Base-by-base conservation (phyloP, 2,329 filamentous ascomycete genomes). In the Verticillium isaacii region DNA sequence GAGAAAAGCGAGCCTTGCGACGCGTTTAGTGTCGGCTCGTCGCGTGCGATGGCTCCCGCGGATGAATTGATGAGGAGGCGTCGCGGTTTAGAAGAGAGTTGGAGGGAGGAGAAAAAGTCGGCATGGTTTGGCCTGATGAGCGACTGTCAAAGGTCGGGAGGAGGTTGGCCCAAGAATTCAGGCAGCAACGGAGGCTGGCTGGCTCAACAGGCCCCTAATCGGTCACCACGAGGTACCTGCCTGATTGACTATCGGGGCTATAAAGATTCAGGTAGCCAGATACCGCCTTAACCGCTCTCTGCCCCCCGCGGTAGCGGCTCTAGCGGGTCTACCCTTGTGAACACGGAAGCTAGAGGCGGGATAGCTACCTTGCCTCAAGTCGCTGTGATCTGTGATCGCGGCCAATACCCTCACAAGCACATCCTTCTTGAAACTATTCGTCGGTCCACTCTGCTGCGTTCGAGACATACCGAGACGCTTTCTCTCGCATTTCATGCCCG, bases 51-150 rank as follows among this genome's bases (percentile, higher is more conserved):
- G 60, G 25, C 39, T 62, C 61, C 57, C 58, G 63, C 56, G 61
- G 62, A 59, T 60, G 66, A 54, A 66, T 52, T 52, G 45, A 52
- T 52, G 45, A 19, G 19, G 23, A 23, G 45, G 45, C 45, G 45
- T 52, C 45, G 45, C 52, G 25, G 56, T 60, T 25, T 58, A 61
- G 60, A 58, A 55, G 59, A 52, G n/a, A 45, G 37, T 39, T 65
- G 61, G 61, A 62, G 58, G 62, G 59, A 63, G 59, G 56, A 60
- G 67, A 63, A 71, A 70, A 70, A 71, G 65, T 66, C 66, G 68
- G 66, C 61, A 37, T 59, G 59, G 66, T 63, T 63, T 62, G 64
- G 64, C 61, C 61, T 65, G 17, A 25, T 12, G 15, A 32, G 29
- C 5, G 55, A 57, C 12, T 52, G 45, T 52, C n/a, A 52, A 23